Evolutionary conservation across 495 filamentous ascomycete genomes (phyloP).

Genomic region (Penicillium steckii): DNA sequence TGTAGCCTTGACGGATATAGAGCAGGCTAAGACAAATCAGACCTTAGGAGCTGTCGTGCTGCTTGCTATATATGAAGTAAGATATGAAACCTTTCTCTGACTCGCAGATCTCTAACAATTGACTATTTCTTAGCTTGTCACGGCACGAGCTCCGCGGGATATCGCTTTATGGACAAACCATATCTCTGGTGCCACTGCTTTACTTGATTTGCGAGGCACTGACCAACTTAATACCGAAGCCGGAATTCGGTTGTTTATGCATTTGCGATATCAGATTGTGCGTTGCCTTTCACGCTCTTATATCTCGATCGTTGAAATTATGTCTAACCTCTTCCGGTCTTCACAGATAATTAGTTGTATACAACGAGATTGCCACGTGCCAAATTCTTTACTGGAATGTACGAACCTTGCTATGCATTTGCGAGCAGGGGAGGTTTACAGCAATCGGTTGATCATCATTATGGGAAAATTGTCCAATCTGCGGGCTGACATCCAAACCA

Average conservation of each 20-base stretch:
- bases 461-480: constrained; percentile 44
- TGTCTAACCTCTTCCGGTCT: not conserved
- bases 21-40: constrained; percentile 57
- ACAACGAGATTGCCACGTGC: constrained; percentile 35
- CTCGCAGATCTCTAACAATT: constrained; percentile 14
- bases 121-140: constrained; percentile 39
- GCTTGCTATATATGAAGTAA: constrained; percentile 50
- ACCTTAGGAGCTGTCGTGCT: constrained; percentile 63
- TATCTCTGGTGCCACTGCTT: constrained; percentile 55
- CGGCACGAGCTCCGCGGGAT: constrained; percentile 42
- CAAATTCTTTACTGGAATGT: constrained; percentile 34
- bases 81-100: constrained; percentile 2
- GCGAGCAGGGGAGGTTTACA: constrained; percentile 33
- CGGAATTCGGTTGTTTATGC: constrained; percentile 57
- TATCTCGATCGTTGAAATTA: no score
- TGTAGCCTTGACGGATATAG: constrained; percentile 50
- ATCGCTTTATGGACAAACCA: constrained; percentile 58
- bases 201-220: constrained; percentile 55
- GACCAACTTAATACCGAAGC: constrained; percentile 54
- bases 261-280: constrained; percentile 51
- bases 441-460: constrained; percentile 37
- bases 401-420: constrained; percentile 35
- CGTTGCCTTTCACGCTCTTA: constrained; percentile 3
- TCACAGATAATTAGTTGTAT: constrained; percentile 43
- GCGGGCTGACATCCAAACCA: constrained; percentile 42